Conservation (phyloP, 768 basidiomycete genomes). For the Mycena indigotica region DNA sequence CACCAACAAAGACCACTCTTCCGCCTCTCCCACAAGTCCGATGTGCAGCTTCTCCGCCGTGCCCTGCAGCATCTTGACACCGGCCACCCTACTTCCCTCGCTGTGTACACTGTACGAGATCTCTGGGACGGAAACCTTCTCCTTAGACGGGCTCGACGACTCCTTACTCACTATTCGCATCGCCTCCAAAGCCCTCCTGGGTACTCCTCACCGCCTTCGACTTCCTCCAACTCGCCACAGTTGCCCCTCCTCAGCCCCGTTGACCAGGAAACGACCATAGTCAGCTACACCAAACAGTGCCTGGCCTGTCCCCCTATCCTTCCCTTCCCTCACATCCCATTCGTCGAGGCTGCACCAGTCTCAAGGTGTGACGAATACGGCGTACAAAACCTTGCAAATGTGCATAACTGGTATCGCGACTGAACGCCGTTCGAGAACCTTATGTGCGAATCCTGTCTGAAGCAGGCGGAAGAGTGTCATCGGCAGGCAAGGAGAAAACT, state of each 20-base stretch:
- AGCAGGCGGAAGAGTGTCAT: conserved; percentile 9
- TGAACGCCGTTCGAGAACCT: conserved; percentile 17
- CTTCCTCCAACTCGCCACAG: conserved; percentile 9
- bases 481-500: conserved; percentile 4
- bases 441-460: conserved; percentile 10
- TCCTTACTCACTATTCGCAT: conserved; percentile 12
- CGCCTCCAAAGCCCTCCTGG: conserved; percentile 16
- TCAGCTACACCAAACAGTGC: conserved; percentile 16
- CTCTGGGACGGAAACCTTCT: conserved; percentile 19
- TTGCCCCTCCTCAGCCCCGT: neutral
- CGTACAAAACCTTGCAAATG: conserved; percentile 11
- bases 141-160: conserved; percentile 19
- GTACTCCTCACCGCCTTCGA: conserved; percentile 20
- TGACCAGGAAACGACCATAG: conserved; percentile 14
- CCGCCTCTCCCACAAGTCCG: conserved; percentile 18
- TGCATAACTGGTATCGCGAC: conserved; percentile 15
- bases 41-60: conserved; percentile 12
- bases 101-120: conserved; percentile 15
- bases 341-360: conserved; percentile 14
- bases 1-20: conserved; percentile 12
- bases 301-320: conserved; percentile 15
- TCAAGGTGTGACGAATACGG: conserved; percentile 12
- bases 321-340: conserved; percentile 19
- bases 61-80: conserved; percentile 14
- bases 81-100: conserved; percentile 14